These are phyloP conservation scores for Macrolepiota dolichaula DNA, from an alignment of 768 basidiomycete species.

Conservation along the genomic window DNA sequence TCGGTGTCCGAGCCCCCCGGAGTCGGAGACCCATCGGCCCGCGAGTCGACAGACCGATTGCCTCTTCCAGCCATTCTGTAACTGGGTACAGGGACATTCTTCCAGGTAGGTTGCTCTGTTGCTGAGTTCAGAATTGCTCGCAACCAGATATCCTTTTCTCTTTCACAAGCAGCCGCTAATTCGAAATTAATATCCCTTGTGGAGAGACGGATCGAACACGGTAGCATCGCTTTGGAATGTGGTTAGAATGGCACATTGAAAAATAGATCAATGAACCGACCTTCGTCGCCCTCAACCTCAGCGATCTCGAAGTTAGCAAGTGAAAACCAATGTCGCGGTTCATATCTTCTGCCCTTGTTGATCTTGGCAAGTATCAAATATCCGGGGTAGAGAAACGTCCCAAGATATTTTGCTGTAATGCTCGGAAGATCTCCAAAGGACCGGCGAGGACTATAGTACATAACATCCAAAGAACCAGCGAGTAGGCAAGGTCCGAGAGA, in stretches of 20 bases:
- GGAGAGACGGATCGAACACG: conserved; percentile 76
- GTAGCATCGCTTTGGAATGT: conserved; percentile 58
- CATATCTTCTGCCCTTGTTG: conserved; percentile 74
- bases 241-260: neutral
- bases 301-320: conserved; percentile 68
- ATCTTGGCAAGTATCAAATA: conserved; percentile 89
- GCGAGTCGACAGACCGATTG: conserved; percentile 31
- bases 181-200: conserved; percentile 76
- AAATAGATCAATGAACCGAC: conserved; percentile 41
- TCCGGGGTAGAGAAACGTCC: conserved; percentile 83
- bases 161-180: conserved; percentile 77
- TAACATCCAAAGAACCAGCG: conserved; percentile 85
- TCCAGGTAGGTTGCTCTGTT: conserved; percentile 44
- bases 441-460: conserved; percentile 58
- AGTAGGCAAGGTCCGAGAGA: conserved; percentile 77
- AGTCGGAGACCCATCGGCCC: conserved; percentile 36
- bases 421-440: conserved; percentile 28
- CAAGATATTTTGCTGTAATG: conserved; percentile 75
- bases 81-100: conserved; percentile 62
- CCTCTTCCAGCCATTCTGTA: conserved; percentile 45
- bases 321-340: conserved; percentile 86
- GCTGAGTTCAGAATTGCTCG: conserved; percentile 56
- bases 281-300: conserved; percentile 68
- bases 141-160: conserved; percentile 89
- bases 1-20: conserved; percentile 24